Evolutionary conservation across 345 rosid genomes (phyloP), one percentile per base, ranked within the genome.

Genomic region (Reutealis trisperma): DNA sequence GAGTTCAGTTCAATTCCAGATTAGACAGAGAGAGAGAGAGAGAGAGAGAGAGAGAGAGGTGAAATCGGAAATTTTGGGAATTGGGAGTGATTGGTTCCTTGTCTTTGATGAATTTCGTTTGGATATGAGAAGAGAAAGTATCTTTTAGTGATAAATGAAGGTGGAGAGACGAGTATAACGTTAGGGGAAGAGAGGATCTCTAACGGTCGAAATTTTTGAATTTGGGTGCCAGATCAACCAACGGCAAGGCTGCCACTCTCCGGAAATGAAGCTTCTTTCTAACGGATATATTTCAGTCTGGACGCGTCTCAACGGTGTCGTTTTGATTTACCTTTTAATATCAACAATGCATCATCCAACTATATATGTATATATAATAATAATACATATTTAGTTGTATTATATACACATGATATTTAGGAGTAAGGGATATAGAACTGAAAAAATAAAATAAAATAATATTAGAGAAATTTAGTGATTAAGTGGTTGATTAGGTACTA

Each of bases 181-280:
- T 77, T 81, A 63, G 55, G 71, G 16, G 47, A 42, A 52, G 59
- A 67, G n/a, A 11, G 71, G 73, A 49, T 66, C 65, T 66, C 79
- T 86, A 92, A 90, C 97, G 97, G 97, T 92, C 94, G 75, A 68
- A 66, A 45, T 42, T 74, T 89, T 90, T 88, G 73, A 80, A 82
- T 72, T 75, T 72, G 67, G 77, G 79, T 45, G 63, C 71, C 66
- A 52, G 52, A 13, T 75, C 68, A 88, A 87, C 89, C 88, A 86
- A 79, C 83, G 47, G 73, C 47, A 47, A 55, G 41, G 47, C 15
- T 5, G n/a, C 12, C 25, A 71, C 67, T 15, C 42, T 69, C 63
- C 44, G 27, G 19, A 55, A 62, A 7, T 27, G 54, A 3, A 72
- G 54, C 75, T 76, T 63, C 0, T 79, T 51, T 79, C 81, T 76